These are phyloP conservation scores for Trichomonas vaginalis DNA, from an alignment of 208 protist genomes.

Conservation along the genomic window DNA sequence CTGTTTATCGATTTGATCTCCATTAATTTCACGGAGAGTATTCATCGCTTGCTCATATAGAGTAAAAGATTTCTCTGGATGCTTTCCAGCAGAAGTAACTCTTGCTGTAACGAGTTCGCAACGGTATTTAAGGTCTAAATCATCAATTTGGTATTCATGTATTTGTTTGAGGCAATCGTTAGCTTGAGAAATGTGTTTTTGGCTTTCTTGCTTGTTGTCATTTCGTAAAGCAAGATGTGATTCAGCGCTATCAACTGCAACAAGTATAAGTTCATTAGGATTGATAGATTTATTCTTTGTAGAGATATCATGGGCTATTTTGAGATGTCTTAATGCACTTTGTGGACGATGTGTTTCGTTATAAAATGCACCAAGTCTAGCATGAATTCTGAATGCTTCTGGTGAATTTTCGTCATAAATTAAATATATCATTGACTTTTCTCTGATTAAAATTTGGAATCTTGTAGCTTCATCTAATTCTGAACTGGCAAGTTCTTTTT, in stretches of 20 bases:
- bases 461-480: neutral
- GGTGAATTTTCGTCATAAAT: neutral
- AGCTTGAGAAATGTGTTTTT: neutral
- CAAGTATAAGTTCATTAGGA: neutral
- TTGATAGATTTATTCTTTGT: neutral
- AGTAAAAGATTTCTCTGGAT: neutral
- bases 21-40: neutral
- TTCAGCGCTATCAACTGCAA: neutral
- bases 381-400: neutral
- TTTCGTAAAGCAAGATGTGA: neutral
- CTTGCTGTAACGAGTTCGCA: neutral
- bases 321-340: neutral
- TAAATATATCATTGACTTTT: neutral
- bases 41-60: neutral
- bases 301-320: neutral
- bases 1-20: neutral
- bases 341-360: neutral
- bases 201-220: neutral
- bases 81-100: neutral
- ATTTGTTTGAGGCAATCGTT: neutral
- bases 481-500: neutral
- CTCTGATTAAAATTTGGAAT: neutral
- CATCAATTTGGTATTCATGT: neutral
- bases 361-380: neutral
- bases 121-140: neutral